These are phyloP conservation scores for Fusarium sacchari DNA, from an alignment of 2,329 filamentous ascomycete genomes.

Conservation along the genomic window DNA sequence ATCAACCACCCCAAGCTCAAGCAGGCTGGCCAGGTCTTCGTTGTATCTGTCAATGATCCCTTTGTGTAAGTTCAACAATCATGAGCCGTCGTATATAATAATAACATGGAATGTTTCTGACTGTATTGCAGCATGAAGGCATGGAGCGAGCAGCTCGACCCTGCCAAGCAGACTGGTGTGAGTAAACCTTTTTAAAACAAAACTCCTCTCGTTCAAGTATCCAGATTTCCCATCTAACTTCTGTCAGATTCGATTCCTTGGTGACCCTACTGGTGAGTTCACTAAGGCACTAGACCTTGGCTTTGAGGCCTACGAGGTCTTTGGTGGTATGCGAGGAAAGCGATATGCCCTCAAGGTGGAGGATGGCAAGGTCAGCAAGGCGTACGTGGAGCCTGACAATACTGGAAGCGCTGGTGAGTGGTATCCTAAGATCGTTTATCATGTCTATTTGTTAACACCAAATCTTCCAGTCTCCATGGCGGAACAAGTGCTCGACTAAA, in stretches of 20 bases:
- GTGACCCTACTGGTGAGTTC: slow-evolving; percentile 81
- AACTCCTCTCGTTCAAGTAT: background rate
- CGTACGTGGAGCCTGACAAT: slow-evolving; percentile 88
- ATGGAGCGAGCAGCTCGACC: slow-evolving; percentile 83
- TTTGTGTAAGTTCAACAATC: slow-evolving; percentile 77
- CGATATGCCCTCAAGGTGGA: slow-evolving; percentile 86
- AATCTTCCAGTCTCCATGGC: slow-evolving; percentile 37
- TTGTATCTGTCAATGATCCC: slow-evolving; percentile 92
- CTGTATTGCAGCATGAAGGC: slow-evolving; percentile 78
- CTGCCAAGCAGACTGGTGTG: slow-evolving; percentile 78
- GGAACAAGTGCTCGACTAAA: slow-evolving; percentile 35
- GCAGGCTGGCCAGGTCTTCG: slow-evolving; percentile 84
- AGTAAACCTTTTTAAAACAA: slow-evolving; percentile 49
- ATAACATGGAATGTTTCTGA: slow-evolving; percentile 1
- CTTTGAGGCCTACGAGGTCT: slow-evolving; percentile 80
- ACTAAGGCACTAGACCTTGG: slow-evolving; percentile 84
- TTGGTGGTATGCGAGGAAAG: slow-evolving; percentile 86
- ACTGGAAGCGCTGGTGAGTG: slow-evolving; percentile 79
- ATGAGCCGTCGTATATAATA: background rate
- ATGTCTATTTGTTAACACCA: background rate
- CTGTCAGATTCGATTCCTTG: slow-evolving; percentile 84
- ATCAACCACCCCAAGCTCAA: slow-evolving; percentile 82
- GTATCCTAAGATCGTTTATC: background rate
- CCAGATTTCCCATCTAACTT: background rate
- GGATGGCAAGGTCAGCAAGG: slow-evolving; percentile 83